Evolutionary conservation across 345 rosid species (phyloP).

Genomic region (Crucihimalaya himalaica): DNA sequence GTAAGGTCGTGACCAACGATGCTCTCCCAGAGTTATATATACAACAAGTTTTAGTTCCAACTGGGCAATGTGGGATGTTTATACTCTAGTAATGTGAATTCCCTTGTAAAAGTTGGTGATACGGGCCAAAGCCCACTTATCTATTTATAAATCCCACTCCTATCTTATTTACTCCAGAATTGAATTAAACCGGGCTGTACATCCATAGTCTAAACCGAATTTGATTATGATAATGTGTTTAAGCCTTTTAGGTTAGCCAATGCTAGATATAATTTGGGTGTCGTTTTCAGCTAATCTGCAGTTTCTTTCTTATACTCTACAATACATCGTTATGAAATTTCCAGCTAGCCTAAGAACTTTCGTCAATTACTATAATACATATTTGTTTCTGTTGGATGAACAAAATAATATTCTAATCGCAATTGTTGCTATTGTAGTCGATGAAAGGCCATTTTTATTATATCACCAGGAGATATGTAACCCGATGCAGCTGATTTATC

Average conservation of each 20-base stretch:
- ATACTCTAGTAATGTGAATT: neutral
- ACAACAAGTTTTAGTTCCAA: accelerated
- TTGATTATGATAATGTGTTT: neutral
- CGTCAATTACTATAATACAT: neutral
- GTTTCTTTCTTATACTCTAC: too few relatives aligned
- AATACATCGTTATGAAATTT: too few relatives aligned
- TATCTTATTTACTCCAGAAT: neutral
- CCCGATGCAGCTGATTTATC: neutral
- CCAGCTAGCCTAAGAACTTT: neutral
- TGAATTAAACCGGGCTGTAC: neutral
- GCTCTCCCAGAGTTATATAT: neutral
- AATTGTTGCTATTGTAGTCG: neutral
- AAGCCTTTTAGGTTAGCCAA: too few relatives aligned
- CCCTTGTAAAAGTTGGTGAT: neutral
- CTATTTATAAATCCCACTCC: neutral
- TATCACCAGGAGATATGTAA: too few relatives aligned
- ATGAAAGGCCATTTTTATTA: too few relatives aligned
- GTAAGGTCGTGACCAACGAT: neutral
- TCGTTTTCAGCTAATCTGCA: too few relatives aligned
- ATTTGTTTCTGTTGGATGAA: neutral
- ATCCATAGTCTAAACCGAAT: neutral
- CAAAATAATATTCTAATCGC: neutral
- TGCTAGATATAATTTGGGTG: too few relatives aligned
- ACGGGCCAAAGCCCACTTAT: neutral
- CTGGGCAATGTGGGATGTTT: neutral